These are phyloP conservation scores for Cetraspora pellucida DNA, from an alignment of 192 early-diverging fungal species.

Conservation along the genomic window DNA sequence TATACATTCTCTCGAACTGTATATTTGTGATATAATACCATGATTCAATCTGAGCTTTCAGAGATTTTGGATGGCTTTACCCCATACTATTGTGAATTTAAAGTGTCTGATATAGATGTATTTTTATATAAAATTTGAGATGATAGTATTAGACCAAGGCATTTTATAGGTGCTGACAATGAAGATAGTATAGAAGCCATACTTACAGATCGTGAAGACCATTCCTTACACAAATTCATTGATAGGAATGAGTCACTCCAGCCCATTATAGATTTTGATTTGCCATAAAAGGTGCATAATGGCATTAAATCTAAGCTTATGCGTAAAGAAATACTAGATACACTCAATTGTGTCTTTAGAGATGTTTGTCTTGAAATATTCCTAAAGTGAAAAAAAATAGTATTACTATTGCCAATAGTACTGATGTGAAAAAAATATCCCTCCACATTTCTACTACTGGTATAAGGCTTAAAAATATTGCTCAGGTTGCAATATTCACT, in stretches of 20 bases:
- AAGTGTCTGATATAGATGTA: too few species aligned
- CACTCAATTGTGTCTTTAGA: neutral
- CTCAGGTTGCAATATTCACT: neutral
- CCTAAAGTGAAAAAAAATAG: neutral
- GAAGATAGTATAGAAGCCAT: slow-evolving; percentile 5
- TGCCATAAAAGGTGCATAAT: neutral
- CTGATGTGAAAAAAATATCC: slow-evolving; percentile 12
- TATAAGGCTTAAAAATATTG: slow-evolving; percentile 17
- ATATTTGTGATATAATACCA: too few species aligned
- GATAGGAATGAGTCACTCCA: neutral
- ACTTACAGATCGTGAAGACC: neutral
- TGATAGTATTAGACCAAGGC: slow-evolving; percentile 12
- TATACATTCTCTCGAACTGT: too few species aligned
- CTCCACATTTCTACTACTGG: slow-evolving; percentile 4
- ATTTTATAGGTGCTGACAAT: neutral
- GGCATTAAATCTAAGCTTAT: neutral
- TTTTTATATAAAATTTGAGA: too few species aligned
- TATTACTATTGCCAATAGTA: slow-evolving; percentile 9
- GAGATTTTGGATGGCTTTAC: too few species aligned
- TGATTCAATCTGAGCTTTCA: too few species aligned
- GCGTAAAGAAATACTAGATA: neutral
- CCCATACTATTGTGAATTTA: too few species aligned
- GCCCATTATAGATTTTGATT: too few species aligned
- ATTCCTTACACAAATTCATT: slow-evolving; percentile 22
- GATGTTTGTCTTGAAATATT: neutral